Conservation (phyloP, 306 rosid species). For the Pyrus communis region DNA sequence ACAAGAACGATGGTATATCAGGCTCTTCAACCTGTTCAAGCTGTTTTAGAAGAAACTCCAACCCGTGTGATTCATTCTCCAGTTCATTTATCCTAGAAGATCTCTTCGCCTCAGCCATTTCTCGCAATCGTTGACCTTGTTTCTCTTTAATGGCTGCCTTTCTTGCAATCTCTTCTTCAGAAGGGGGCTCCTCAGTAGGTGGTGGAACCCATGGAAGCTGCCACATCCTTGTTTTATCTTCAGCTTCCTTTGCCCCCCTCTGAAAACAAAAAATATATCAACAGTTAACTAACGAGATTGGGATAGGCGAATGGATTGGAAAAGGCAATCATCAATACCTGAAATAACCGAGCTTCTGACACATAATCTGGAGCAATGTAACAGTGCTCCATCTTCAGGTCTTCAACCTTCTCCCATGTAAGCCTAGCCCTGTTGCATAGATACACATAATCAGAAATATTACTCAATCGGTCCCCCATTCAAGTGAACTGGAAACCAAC, state of each 20-base stretch:
- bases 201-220: conserved; percentile 99
- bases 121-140: conserved; percentile 92
- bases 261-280: conserved; percentile 10
- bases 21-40: conserved; percentile 69
- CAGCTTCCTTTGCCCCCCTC: conserved; percentile 77
- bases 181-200: conserved; percentile 89
- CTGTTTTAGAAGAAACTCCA: conserved; percentile 81
- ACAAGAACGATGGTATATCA: conserved; percentile 56
- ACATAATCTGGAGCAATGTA: conserved; percentile 63
- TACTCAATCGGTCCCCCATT: conserved; percentile 6
- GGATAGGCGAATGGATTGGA: conserved; percentile 1
- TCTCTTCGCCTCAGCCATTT: conserved; percentile 98
- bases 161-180: conserved; percentile 94
- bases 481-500: conserved; percentile 13
- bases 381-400: conserved; percentile 96
- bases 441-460: background rate
- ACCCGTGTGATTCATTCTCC: conserved; percentile 75
- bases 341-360: conserved; percentile 74
- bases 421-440: conserved; percentile 61
- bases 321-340: conserved; percentile 39
- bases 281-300: conserved; percentile 10
- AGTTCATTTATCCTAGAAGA: conserved; percentile 83
- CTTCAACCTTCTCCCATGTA: conserved; percentile 97
- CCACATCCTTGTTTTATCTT: conserved; percentile 84
- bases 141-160: conserved; percentile 93